phyloP scores from a whole-genome alignment of 1,139 yeast genomes.

The Hansenula lynferdii region DNA sequence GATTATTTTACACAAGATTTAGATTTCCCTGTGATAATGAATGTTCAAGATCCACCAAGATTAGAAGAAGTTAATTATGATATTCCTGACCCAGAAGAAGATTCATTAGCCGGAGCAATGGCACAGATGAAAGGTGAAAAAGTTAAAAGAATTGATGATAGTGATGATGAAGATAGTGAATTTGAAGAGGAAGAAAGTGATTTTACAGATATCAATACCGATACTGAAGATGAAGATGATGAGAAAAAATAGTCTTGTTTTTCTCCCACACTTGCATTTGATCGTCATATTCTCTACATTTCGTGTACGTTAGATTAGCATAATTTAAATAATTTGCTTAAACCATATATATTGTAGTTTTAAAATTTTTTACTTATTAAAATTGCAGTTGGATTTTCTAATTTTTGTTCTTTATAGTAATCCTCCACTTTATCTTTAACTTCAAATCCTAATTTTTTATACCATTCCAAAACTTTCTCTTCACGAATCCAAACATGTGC shows the following conservation, averaged over 20 bases:
- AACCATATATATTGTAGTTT: background rate
- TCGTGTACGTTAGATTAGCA: background rate
- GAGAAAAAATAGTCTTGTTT: slow-evolving; percentile 1
- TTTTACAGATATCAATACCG: slow-evolving; percentile 38
- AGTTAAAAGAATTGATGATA: slow-evolving; percentile 48
- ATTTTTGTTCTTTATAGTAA: slow-evolving; percentile 47
- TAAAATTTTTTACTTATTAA: slow-evolving; percentile 29
- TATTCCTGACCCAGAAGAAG: slow-evolving; percentile 63
- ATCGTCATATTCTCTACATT: background rate
- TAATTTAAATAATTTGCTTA: background rate
- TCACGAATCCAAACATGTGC: slow-evolving; percentile 55
- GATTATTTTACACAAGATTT: slow-evolving; percentile 70
- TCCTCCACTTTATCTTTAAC: slow-evolving; percentile 36
- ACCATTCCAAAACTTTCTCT: slow-evolving; percentile 48
- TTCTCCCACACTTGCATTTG: background rate
- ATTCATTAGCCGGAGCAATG: slow-evolving; percentile 60
- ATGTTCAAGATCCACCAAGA: slow-evolving; percentile 48
- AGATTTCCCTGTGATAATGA: slow-evolving; percentile 61
- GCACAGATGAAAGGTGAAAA: slow-evolving; percentile 55
- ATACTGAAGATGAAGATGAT: slow-evolving; percentile 34
- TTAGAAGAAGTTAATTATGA: slow-evolving; percentile 42
- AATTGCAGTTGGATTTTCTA: slow-evolving; percentile 42
- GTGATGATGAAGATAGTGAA: slow-evolving; percentile 37
- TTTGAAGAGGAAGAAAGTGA: slow-evolving; percentile 32
- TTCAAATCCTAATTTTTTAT: slow-evolving; percentile 46